Evolutionary conservation across 305 asterid genomes (phyloP).

Genomic region (Ajuga reptans): DNA sequence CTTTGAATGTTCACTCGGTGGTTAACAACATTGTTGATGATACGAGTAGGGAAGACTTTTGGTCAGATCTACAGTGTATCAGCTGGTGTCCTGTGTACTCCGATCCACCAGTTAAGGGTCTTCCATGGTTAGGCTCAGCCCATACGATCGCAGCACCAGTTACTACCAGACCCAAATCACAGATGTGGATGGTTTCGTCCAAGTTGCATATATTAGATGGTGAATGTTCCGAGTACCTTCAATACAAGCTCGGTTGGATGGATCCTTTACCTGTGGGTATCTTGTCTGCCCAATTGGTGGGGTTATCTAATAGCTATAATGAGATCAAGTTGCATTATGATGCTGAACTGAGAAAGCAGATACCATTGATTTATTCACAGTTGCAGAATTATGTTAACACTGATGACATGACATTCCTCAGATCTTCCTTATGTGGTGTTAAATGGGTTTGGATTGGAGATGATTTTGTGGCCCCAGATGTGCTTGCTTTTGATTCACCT

Average conservation of each 20-base stretch:
- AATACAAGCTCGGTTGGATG: constrained; percentile 76
- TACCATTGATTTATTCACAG: constrained; percentile 57
- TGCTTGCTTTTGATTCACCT: constrained; percentile 95
- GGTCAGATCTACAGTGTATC: constrained; percentile 60
- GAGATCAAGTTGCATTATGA: constrained; percentile 41
- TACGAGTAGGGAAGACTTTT: constrained; percentile 54
- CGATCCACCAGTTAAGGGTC: constrained; percentile 58
- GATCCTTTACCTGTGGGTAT: constrained; percentile 43
- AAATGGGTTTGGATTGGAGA: constrained; percentile 98
- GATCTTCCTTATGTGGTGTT: constrained; percentile 52
- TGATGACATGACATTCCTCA: constrained; percentile 45
- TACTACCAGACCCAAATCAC: constrained; percentile 67
- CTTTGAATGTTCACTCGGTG: constrained; percentile 34
- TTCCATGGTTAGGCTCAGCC: constrained; percentile 68
- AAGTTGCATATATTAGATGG: constrained; percentile 72
- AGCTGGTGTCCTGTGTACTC: constrained; percentile 84
- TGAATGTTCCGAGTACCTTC: constrained; percentile 59
- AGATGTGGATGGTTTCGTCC: constrained; percentile 84
- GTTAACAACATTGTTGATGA: constrained; percentile 52
- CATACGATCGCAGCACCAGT: constrained; percentile 56
- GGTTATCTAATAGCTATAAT: constrained; percentile 47
- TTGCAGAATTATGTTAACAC: constrained; percentile 59
- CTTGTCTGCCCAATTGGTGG: constrained; percentile 67
- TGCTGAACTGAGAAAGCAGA: constrained; percentile 58
- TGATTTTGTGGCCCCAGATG: constrained; percentile 75